These are phyloP conservation scores for Meyerozyma smithsonii DNA, from an alignment of 1,139 yeast genomes.

Conservation along the genomic window DNA sequence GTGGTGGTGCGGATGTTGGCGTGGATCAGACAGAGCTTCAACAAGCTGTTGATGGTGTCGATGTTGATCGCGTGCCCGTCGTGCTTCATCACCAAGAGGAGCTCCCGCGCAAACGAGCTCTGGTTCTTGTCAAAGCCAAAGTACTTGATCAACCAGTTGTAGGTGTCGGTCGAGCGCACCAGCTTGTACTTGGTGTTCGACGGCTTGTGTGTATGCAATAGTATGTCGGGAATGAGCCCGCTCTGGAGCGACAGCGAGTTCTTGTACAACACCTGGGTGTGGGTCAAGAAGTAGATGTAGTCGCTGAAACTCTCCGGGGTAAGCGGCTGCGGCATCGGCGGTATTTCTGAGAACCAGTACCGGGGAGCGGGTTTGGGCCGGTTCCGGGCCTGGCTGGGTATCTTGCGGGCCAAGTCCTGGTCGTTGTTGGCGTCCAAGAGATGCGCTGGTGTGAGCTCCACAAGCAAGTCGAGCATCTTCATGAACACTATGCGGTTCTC, in stretches of 20 bases:
- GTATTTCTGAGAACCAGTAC: conserved; percentile 28
- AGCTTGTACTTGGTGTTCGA: conserved; percentile 26
- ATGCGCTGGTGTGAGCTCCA: conserved; percentile 32
- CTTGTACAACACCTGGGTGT: conserved; percentile 27
- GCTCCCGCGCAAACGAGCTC: conserved; percentile 36
- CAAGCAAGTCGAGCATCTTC: conserved; percentile 27
- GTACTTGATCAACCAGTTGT: conserved; percentile 37
- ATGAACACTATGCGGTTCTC: conserved; percentile 27
- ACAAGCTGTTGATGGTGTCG: conserved; percentile 36
- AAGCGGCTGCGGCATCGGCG: conserved; percentile 27
- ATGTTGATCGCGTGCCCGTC: conserved; percentile 40
- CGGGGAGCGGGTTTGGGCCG: conserved; percentile 15
- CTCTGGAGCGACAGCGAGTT: conserved; percentile 33
- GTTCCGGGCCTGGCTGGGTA: conserved; percentile 4
- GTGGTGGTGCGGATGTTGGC: conserved; percentile 29
- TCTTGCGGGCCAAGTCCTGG: conserved; percentile 1
- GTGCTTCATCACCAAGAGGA: conserved; percentile 37
- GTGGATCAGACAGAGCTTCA: conserved; percentile 30
- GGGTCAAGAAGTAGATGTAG: conserved; percentile 36
- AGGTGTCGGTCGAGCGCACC: conserved; percentile 33
- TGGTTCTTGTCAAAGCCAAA: conserved; percentile 42
- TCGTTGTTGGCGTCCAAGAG: conserved; percentile 15
- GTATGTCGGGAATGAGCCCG: conserved; percentile 37
- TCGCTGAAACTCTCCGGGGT: conserved; percentile 28
- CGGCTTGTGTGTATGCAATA: conserved; percentile 36